Evolutionary conservation across 352 stramenopile species (phyloP).

Genomic region (Globisporangium spiculum): DNA sequence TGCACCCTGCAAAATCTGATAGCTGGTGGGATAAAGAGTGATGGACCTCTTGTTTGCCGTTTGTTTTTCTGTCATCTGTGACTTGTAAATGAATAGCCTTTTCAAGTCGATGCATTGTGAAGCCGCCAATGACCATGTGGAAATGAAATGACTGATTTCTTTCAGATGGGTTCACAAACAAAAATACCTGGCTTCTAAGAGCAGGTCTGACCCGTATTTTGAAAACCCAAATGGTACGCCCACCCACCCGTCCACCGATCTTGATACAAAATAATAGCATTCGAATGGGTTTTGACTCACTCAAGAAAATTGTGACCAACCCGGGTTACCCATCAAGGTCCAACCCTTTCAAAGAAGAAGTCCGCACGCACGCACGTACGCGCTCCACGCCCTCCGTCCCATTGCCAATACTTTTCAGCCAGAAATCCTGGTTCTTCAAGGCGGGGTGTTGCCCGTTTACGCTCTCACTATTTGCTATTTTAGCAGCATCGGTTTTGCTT

Average conservation of each 20-base stretch:
- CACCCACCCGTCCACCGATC: not conserved
- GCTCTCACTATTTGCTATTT: not conserved
- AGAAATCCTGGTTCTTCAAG: not conserved
- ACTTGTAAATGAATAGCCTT: slow-evolving; percentile 8
- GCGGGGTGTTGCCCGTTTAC: not conserved
- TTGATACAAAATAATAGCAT: not conserved
- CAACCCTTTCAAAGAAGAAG: slow-evolving; percentile 1
- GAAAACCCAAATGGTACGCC: not conserved
- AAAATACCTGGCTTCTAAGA: not conserved
- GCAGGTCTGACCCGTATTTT: not conserved
- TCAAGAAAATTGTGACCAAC: not conserved
- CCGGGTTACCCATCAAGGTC: slow-evolving; percentile 7
- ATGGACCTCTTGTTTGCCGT: not conserved
- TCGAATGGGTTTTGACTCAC: not conserved
- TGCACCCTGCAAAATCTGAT: slow-evolving; percentile 5
- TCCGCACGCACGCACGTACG: not conserved
- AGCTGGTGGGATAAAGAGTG: not conserved
- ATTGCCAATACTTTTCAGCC: not conserved
- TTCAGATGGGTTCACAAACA: slow-evolving; percentile 15
- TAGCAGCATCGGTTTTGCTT: slow-evolving; percentile 10
- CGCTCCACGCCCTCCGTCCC: slow-evolving; percentile 3
- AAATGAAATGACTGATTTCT: slow-evolving; percentile 9
- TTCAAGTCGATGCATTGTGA: not conserved
- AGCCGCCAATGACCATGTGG: not conserved
- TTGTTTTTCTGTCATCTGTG: not conserved